Evolutionary conservation across 306 rosid genomes (phyloP), one percentile per base, ranked within the genome.

Genomic region (Ochetophila trinervis): DNA sequence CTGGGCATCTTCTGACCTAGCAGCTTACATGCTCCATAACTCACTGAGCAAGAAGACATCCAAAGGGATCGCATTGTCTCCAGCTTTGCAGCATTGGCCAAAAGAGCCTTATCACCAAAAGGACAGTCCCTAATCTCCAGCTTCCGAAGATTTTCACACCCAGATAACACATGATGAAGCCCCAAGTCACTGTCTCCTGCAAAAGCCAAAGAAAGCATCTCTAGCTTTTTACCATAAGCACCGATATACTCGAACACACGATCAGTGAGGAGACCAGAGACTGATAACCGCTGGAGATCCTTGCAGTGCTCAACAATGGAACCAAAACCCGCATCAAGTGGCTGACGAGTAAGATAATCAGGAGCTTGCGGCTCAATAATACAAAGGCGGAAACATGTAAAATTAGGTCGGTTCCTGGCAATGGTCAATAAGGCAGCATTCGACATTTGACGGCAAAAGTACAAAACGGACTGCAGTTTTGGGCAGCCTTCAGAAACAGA

Each of bases 1-100:
- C 86, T 74, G 9, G 91, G 95, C 86, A 90, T 23, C 83, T 85
- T 90, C 84, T 86, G 95, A 68, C 90, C 97, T 67, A 93, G 82
- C 73, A 86, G 83, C 75, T 90, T 93, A 81, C 99, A 93, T 61
- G 99, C 99, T 86, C 87, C 95, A 62, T 22, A 93, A 79, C 94
- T 93, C 80, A 93, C 99, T 3, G 42, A 64, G 88, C 99, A 93
- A 81, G 97, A 84, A 83, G 98, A 93, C 97, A 93, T 93, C 98
- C 98, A 93, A 93, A 93, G 98, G 98, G 99, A 90, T 93, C 99
- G 99, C 99, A 93, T 93, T 90, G 99, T 93, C 97, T 93, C 95
- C 95, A 93, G 94, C 91, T 93, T 93, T 62, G 91, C 97, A 83
- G 97, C 99, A 73, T 93, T 93, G 64, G 95, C 97, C 82, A 93